Conservation (phyloP, 768 basidiomycete genomes). For the Lentinula edodes region DNA sequence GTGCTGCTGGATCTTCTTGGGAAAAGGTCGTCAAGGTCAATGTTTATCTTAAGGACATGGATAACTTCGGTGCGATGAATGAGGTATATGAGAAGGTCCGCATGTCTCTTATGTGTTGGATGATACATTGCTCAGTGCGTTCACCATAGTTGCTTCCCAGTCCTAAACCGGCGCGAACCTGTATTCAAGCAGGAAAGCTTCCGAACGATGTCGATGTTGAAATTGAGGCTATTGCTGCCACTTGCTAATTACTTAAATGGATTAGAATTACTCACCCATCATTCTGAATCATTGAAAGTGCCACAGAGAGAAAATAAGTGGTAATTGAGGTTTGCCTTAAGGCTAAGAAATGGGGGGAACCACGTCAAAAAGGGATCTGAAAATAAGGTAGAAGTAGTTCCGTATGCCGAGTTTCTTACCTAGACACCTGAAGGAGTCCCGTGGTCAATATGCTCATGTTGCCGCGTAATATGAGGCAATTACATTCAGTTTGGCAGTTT, state of each 20-base stretch:
- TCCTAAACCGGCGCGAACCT: too few species aligned
- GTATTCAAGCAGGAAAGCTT: constrained; percentile 66
- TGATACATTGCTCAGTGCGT: neutral
- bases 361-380: constrained; percentile 76
- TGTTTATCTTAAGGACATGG: constrained; percentile 58
- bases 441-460: too few species aligned
- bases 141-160: constrained; percentile 35
- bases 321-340: constrained; percentile 21
- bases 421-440: constrained; percentile 64
- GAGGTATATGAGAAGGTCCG: constrained; percentile 49
- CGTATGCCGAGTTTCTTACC: neutral
- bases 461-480: too few species aligned
- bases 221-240: constrained; percentile 57
- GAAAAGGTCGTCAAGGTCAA: constrained; percentile 55
- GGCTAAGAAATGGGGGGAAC: constrained; percentile 60
- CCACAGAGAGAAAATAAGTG: neutral
- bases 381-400: constrained; percentile 54
- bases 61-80: too few species aligned
- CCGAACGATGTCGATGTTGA: constrained; percentile 70
- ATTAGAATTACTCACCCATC: neutral
- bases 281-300: neutral
- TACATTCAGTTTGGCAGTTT: too few species aligned
- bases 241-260: constrained; percentile 18
- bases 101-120: neutral
- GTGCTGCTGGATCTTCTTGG: constrained; percentile 52